phyloP scores from a whole-genome alignment of 73 alveolate species.

The Paramecium sonneborni region DNA sequence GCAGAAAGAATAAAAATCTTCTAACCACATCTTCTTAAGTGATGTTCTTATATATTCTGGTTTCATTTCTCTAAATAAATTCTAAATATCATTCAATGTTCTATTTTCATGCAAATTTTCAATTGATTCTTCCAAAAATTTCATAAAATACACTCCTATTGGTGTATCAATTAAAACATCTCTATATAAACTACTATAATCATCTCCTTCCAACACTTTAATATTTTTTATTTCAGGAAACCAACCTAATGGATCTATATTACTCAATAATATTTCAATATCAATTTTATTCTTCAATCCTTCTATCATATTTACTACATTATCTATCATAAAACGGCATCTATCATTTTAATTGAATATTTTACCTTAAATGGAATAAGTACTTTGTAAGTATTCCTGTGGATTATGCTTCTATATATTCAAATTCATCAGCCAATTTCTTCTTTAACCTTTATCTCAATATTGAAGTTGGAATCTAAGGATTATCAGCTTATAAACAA shows the following conservation, averaged over 20 bases:
- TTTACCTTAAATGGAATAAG: constrained; percentile 63
- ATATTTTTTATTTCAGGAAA: constrained; percentile 96
- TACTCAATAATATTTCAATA: constrained; percentile 74
- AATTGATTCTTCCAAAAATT: constrained; percentile 91
- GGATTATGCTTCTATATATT: constrained; percentile 87
- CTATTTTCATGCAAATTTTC: constrained; percentile 74
- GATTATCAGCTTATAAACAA: constrained; percentile 52
- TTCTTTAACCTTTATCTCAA: constrained; percentile 81
- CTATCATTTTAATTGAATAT: not conserved
- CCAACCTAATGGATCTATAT: constrained; percentile 97
- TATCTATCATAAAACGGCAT: constrained; percentile 93
- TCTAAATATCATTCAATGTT: constrained; percentile 63
- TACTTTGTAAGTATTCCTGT: constrained; percentile 91
- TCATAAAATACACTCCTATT: constrained; percentile 94
- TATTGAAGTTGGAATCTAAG: constrained; percentile 60
- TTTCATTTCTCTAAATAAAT: constrained; percentile 67
- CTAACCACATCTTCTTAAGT: constrained; percentile 89
- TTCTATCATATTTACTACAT: constrained; percentile 96
- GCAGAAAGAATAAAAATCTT: constrained; percentile 92
- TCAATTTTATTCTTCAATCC: constrained; percentile 90
- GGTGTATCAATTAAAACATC: constrained; percentile 97
- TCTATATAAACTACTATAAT: constrained; percentile 91
- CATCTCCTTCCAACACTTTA: constrained; percentile 93
- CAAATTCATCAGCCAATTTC: constrained; percentile 96
- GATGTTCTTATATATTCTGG: constrained; percentile 64